Conservation (phyloP, 2,329 filamentous ascomycete species). For the Colletotrichum lupini region DNA sequence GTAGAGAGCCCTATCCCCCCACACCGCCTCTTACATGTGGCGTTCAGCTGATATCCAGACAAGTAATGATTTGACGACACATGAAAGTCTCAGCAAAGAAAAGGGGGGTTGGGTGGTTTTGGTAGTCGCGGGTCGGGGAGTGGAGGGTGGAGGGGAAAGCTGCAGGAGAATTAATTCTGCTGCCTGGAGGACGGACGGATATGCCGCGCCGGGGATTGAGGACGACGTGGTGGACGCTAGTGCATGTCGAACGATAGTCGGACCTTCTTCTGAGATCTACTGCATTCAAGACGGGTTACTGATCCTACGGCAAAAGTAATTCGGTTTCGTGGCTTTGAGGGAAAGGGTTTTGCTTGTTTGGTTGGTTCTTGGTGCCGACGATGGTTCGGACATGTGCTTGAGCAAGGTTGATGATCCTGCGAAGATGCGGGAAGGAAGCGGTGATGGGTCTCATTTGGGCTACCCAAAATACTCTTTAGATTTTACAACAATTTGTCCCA, state of each 20-base stretch:
- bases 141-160: not conserved
- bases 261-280: not conserved
- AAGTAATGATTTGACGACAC: not conserved
- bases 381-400: not conserved
- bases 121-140: too few relatives aligned
- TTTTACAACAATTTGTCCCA: too few relatives aligned
- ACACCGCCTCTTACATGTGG: not conserved
- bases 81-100: not conserved
- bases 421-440: not conserved
- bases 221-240: not conserved
- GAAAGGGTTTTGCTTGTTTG: not conserved
- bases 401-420: not conserved
- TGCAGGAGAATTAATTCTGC: slow-evolving; percentile 23
- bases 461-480: not conserved
- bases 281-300: not conserved
- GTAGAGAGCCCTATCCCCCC: not conserved
- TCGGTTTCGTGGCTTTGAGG: not conserved
- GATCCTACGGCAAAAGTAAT: not conserved
- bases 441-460: not conserved
- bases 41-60: too few relatives aligned
- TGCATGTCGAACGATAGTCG: slow-evolving; percentile 4
- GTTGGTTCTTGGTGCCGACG: not conserved
- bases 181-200: slow-evolving; percentile 11
- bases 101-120: not conserved
- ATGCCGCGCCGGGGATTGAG: not conserved